These are phyloP conservation scores for Gymnopus androsaceus DNA, from an alignment of 1,284 basidiomycete species.

Conservation along the genomic window DNA sequence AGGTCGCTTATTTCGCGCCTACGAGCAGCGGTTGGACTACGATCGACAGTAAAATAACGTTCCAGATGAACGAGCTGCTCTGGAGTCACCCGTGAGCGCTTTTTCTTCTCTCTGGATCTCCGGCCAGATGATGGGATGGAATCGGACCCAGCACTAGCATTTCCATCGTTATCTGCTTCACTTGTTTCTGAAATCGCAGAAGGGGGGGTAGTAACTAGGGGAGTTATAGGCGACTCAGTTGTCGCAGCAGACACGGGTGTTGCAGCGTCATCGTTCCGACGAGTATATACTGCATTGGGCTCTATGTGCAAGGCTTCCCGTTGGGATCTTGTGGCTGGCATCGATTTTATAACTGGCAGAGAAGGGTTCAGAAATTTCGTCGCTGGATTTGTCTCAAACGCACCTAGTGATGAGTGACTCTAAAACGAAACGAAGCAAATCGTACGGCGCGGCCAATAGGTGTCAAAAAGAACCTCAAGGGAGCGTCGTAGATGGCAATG, in stretches of 20 bases:
- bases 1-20: constrained; percentile 72
- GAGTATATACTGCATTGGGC: constrained; percentile 3
- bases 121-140: constrained; percentile 23
- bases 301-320: constrained; percentile 11
- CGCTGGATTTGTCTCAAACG: background rate
- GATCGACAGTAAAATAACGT: constrained; percentile 64
- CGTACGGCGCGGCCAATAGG: constrained; percentile 9
- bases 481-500: background rate
- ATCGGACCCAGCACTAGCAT: background rate
- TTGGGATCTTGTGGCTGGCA: constrained; percentile 11
- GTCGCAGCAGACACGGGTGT: constrained; percentile 10
- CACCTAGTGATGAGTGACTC: background rate
- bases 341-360: background rate
- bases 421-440: background rate
- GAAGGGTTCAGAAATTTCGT: background rate
- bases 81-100: constrained; percentile 74
- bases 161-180: constrained; percentile 11
- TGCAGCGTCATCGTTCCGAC: constrained; percentile 6
- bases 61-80: constrained; percentile 76
- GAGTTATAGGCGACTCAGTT: constrained; percentile 12
- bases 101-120: constrained; percentile 61
- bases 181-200: constrained; percentile 5
- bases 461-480: background rate
- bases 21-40: constrained; percentile 68
- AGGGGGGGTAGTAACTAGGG: constrained; percentile 4